phyloP scores from a whole-genome alignment of 108 stramenopile genomes.

The Craspedostauros australis region DNA sequence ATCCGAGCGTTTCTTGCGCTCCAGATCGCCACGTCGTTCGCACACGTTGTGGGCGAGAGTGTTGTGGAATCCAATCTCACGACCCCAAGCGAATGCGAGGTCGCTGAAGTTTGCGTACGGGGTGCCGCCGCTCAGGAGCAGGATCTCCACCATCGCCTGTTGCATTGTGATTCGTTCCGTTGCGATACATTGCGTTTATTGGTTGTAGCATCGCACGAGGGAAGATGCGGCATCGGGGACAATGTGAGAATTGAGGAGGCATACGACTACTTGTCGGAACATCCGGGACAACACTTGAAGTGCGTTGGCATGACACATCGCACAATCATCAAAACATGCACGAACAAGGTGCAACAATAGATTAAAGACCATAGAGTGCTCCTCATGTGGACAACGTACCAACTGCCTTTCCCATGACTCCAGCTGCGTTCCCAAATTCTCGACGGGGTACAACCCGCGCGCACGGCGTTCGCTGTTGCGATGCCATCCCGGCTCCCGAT shows the following conservation, averaged over 20 bases:
- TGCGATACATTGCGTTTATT: too few species aligned
- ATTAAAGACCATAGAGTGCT: constrained; percentile 12
- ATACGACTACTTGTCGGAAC: too few species aligned
- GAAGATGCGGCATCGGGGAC: too few species aligned
- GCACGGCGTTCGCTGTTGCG: constrained; percentile 61
- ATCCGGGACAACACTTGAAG: background rate
- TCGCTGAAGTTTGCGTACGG: constrained; percentile 43
- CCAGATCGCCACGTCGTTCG: constrained; percentile 59
- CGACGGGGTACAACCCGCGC: constrained; percentile 45
- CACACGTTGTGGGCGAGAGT: constrained; percentile 35
- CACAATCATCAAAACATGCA: background rate
- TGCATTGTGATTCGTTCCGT: too few species aligned
- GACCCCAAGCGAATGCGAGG: constrained; percentile 68
- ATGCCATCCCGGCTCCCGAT: constrained; percentile 59
- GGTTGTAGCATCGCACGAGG: too few species aligned
- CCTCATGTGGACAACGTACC: constrained; percentile 24
- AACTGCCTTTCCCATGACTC: constrained; percentile 74
- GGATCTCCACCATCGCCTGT: constrained; percentile 40
- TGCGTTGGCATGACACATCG: background rate
- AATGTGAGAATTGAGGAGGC: too few species aligned
- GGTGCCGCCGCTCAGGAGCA: constrained; percentile 45
- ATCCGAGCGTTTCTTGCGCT: constrained; percentile 59
- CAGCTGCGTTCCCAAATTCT: constrained; percentile 32
- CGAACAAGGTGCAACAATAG: background rate
- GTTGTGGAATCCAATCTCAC: constrained; percentile 53